A percentile compares a stretch with the other conserved stretches of the same genome.
phyloP scores from a whole-genome alignment of 768 basidiomycete species.

The Termitomyces sp. region DNA sequence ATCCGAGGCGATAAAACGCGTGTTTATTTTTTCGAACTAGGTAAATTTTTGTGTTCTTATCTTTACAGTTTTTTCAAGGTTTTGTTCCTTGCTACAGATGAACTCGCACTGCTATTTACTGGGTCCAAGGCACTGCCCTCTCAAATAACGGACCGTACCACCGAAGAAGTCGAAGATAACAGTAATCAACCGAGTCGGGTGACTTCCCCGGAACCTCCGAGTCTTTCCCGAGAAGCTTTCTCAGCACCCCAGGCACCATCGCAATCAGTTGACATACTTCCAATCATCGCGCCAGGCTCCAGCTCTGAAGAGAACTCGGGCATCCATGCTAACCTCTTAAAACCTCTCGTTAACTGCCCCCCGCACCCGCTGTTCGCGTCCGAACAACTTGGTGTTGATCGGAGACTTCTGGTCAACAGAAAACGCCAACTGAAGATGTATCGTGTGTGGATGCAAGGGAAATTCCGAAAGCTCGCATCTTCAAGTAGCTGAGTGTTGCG shows the following conservation, averaged over 20 bases:
- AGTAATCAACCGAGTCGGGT: slow-evolving; percentile 16
- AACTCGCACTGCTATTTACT: slow-evolving; percentile 77
- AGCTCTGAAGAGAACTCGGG: neutral
- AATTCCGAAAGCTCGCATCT: slow-evolving; percentile 53
- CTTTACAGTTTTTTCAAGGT: neutral
- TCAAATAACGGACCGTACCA: slow-evolving; percentile 24
- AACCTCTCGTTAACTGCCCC: slow-evolving; percentile 26
- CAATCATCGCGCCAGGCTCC: neutral
- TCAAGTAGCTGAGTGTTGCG: neutral
- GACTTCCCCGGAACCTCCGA: slow-evolving; percentile 2
- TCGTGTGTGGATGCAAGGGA: slow-evolving; percentile 91
- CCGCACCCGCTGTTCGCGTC: slow-evolving; percentile 68
- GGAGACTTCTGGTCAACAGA: slow-evolving; percentile 87
- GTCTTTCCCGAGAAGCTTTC: slow-evolving; percentile 1
- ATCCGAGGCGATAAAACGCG: slow-evolving; percentile 95
- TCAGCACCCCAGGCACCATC: slow-evolving; percentile 1
- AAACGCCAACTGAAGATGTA: slow-evolving; percentile 98
- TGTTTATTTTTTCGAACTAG: slow-evolving; percentile 94
- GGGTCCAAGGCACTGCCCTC: slow-evolving; percentile 42
- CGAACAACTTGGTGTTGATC: slow-evolving; percentile 86
- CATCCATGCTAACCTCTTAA: slow-evolving; percentile 39
- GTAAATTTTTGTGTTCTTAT: slow-evolving; percentile 32
- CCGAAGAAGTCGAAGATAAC: slow-evolving; percentile 32
- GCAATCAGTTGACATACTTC: neutral
- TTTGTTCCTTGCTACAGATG: slow-evolving; percentile 42